Evolutionary conservation across 305 asterid species (phyloP).

Genomic region (Stenogyne calaminthoides): DNA sequence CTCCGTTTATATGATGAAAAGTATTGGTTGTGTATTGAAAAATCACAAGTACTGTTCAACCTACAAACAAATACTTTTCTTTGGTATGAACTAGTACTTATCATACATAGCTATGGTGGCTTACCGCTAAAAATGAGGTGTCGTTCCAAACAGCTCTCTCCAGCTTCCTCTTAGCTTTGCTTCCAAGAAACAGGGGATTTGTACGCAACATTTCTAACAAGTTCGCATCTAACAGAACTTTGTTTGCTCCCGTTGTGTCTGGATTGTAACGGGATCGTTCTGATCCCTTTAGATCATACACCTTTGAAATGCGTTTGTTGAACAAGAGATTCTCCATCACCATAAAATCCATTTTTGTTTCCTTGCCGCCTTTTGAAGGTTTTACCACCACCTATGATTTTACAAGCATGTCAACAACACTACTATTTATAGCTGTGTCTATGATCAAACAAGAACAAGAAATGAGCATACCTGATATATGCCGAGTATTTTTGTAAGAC

Average conservation of each 20-base stretch:
- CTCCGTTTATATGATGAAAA: too few species aligned
- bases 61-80: too few species aligned
- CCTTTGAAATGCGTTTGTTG: neutral
- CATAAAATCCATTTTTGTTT: conserved; percentile 1
- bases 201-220: neutral
- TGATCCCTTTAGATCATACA: neutral
- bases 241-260: neutral
- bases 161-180: conserved; percentile 3
- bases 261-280: conserved; percentile 4
- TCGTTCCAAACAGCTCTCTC: conserved; percentile 12
- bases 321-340: conserved; percentile 11
- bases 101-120: neutral
- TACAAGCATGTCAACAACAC: neutral
- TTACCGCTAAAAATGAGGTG: conserved; percentile 6
- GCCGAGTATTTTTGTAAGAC: conserved; percentile 7
- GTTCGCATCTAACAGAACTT: neutral
- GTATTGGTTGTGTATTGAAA: neutral
- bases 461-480: neutral
- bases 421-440: neutral
- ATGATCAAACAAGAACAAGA: neutral
- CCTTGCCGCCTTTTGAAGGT: neutral
- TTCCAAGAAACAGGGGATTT: neutral
- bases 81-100: neutral
- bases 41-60: neutral
- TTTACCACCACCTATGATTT: neutral